Evolutionary conservation across 139 green algal genomes (phyloP).

Genomic region (Gonium pectorale): DNA sequence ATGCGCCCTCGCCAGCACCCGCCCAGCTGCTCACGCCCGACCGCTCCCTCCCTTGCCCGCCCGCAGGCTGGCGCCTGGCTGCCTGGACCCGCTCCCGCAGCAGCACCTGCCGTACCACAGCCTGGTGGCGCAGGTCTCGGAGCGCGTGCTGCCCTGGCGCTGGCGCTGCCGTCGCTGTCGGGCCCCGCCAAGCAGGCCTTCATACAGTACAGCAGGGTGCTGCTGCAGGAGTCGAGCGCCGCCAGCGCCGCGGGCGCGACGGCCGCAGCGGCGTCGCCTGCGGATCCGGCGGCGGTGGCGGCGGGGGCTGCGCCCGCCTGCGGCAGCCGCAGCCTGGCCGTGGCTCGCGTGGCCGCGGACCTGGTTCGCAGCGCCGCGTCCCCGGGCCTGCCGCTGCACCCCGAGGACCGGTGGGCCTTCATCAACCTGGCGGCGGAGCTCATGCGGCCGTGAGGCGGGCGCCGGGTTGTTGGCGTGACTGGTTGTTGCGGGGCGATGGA

Average conservation of each 20-base stretch:
- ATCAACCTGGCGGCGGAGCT: conserved; percentile 40
- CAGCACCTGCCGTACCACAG: conserved; percentile 22
- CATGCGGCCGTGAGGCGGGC: conserved; percentile 4
- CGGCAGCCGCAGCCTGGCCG: conserved; percentile 29
- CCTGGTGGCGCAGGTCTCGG: conserved; percentile 35
- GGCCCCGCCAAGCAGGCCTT: conserved; percentile 39
- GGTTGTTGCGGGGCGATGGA: no score
- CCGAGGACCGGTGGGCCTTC: conserved; percentile 35
- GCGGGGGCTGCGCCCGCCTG: no score
- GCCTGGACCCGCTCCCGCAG: conserved; percentile 8
- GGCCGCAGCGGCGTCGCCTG: no score
- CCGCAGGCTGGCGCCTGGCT: neutral
- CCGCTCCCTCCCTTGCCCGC: no score
- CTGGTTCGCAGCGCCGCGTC: conserved; percentile 23
- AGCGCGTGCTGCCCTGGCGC: conserved; percentile 37
- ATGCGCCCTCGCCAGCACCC: no score
- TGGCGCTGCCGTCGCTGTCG: conserved; percentile 33
- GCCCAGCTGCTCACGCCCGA: no score
- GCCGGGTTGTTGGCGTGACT: no score
- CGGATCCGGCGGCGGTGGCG: no score
- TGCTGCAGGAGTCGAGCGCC: conserved; percentile 32
- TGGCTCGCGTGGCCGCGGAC: conserved; percentile 18
- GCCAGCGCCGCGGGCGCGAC: no score
- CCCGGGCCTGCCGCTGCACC: conserved; percentile 24
- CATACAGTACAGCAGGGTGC: conserved; percentile 17